Base-by-base conservation (phyloP, 2,329 filamentous ascomycete species). In the Ascochyta clinopodiicola region DNA sequence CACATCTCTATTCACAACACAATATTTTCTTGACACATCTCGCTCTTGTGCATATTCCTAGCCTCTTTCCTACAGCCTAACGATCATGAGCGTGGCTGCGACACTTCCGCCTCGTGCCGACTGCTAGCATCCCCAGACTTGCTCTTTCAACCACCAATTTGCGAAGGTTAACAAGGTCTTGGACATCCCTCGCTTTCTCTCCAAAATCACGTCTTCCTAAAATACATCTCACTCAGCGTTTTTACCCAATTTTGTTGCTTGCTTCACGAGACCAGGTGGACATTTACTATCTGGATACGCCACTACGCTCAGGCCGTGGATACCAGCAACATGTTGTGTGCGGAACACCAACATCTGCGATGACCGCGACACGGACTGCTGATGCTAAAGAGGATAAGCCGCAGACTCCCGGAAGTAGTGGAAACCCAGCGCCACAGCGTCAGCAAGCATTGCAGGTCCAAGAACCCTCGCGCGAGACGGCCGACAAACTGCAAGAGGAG, bases 41-140 rank as follows among this genome's bases (percentile, higher is more conserved):
- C 12, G 29, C 12, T 31, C 15, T 2, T 31, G 29, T 13, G 1
- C 12, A 1, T 15, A 13, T 31, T 31, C 12, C 29, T 13, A 31
- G 12, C 6, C 29, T 12, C 12, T 31, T 6, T 5, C 3, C 12
- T 13, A 4, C 29, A 13, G 4, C 29, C 12, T 10, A 31, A 6
- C 29, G 5, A 31, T 13, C 12, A 31, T 31, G 9, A 31, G 12
- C 6, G 10, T 31, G 29, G 10, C 12, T 5, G 29, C 12, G 12
- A 31, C 29, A 10, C 2, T 15, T 10, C 29, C 29, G 29, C 37
- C 38, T 64, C 66, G 66, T 54, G 54, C 32, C 49, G 51, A 51
- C 65, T 60, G 44, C 54, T 64, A 64, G 60, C 63, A 60, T 24
- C n/a, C 52, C 46, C 44, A 45, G 45, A 40, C 52, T 47, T 39